Evolutionary conservation across 345 rosid species (phyloP).

Genomic region (Salix udensis): DNA sequence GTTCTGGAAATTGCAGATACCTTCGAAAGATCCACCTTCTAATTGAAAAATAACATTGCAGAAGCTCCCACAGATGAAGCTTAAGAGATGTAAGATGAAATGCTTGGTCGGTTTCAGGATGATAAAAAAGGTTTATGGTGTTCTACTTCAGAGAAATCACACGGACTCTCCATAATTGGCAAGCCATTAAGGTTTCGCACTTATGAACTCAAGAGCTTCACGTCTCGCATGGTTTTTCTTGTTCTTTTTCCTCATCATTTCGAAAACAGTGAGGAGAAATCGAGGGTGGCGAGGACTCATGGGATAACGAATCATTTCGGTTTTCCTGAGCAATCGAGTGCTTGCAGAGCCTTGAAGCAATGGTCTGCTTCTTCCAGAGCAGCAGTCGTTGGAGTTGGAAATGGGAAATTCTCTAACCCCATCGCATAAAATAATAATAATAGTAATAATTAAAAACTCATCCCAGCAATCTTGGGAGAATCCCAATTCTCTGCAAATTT

Average conservation of each 20-base stretch:
- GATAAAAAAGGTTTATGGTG: conserved; percentile 62
- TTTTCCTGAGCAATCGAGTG: conserved; percentile 57
- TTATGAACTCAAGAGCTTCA: no score
- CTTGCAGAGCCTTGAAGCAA: conserved; percentile 71
- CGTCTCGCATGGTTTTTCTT: conserved; percentile 28
- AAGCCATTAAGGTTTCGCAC: conserved; percentile 75
- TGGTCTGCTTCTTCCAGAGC: conserved; percentile 64
- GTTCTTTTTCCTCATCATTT: conserved; percentile 36
- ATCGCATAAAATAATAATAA: neutral
- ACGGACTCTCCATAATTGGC: conserved; percentile 55
- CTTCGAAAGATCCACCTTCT: no score
- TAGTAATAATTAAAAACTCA: no score
- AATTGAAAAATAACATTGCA: no score
- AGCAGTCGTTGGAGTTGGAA: conserved; percentile 67
- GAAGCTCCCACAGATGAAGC: conserved; percentile 68
- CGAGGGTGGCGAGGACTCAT: conserved; percentile 90
- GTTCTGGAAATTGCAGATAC: no score
- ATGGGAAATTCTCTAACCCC: conserved; percentile 83
- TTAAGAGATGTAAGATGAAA: conserved; percentile 53
- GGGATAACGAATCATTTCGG: conserved; percentile 78
- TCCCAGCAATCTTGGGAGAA: no score
- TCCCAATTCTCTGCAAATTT: no score
- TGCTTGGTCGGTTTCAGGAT: conserved; percentile 48
- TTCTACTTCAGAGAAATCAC: conserved; percentile 48
- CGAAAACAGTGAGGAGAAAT: conserved; percentile 74